Evolutionary conservation across 2,329 filamentous ascomycete species (phyloP), one percentile per base, ranked within the genome.

Genomic region (Fusarium domesticum): DNA sequence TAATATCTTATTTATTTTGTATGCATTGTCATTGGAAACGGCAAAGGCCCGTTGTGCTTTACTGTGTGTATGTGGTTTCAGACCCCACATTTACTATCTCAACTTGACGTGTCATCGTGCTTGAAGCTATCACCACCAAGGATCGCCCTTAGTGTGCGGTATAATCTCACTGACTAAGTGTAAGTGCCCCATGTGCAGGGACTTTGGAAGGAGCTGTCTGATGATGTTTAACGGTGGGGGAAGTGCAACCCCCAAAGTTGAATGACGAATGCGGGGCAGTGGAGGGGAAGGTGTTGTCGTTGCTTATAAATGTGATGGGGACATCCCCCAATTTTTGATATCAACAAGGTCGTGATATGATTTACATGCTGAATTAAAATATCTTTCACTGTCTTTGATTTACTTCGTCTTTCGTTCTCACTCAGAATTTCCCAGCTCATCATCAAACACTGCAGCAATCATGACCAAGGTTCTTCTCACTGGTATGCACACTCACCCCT

Each of bases 401-500:
- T 12, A 23, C 14, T 28, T 8, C 23, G 7, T 8, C 4, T 28
- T 28, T 10, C 23, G n/a, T n/a, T n/a, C n/a, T n/a, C n/a, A n/a
- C n/a, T n/a, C n/a, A n/a, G n/a, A n/a, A n/a, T n/a, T n/a, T n/a
- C n/a, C n/a, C n/a, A n/a, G n/a, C n/a, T n/a, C n/a, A n/a, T n/a
- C n/a, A n/a, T n/a, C n/a, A 18, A 10, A 31, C 12, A 7, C 2
- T 6, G 7, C 11, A 18, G 39, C 43, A n/a, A 53, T 35, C 44
- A 58, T 68, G 62, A 51, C 55, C 37, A 64, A 64, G 43, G 49
- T 64, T 47, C 59, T 64, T 38, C 58, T 64, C 28, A 64, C 62
- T 45, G 62, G 62, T 63, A 37, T 39, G 51, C 38, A 8, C 14
- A 5, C 11, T 18, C 15, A 6, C 12, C 18, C 31, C 23, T 34